Evolutionary conservation across 2,329 filamentous ascomycete species (phyloP).

Genomic region (Grosmannia huntii): DNA sequence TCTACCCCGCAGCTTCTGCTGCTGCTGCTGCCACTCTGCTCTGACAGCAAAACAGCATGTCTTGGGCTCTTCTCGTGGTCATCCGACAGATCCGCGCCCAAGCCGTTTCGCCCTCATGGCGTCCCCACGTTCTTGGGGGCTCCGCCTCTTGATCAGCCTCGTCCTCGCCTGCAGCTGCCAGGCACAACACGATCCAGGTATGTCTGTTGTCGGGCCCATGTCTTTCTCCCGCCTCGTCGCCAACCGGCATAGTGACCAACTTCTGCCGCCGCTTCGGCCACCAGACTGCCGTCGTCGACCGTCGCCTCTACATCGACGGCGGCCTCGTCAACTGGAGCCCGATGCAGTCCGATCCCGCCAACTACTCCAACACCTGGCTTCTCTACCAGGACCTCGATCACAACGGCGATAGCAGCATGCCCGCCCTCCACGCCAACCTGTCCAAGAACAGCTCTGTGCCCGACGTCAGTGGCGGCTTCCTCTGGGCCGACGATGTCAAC

Average conservation of each 20-base stretch:
- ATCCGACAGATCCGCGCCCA: not conserved
- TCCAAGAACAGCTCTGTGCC: constrained; percentile 48
- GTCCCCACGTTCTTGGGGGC: not conserved
- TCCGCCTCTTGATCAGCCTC: not conserved
- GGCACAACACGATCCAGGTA: constrained; percentile 8
- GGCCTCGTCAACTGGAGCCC: constrained; percentile 44
- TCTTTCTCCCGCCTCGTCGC: not conserved
- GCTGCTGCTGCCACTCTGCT: too few species aligned
- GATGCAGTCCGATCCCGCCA: constrained; percentile 30
- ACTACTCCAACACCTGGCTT: constrained; percentile 44
- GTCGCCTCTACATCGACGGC: constrained; percentile 49
- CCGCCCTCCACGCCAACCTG: constrained; percentile 41
- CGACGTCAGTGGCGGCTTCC: constrained; percentile 26
- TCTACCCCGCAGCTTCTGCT: not conserved
- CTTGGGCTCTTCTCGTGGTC: not conserved
- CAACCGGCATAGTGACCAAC: constrained; percentile 34
- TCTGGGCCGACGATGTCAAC: constrained; percentile 51
- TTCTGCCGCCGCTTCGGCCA: constrained; percentile 45
- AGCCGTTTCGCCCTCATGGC: not conserved
- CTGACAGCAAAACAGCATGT: not conserved
- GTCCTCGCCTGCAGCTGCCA: not conserved
- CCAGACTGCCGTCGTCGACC: constrained; percentile 46
- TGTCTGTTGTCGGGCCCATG: not conserved
- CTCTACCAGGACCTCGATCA: constrained; percentile 43
- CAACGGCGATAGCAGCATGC: constrained; percentile 31